Conservation (phyloP, 352 stramenopile genomes). For the Phytophthora pluvialis region DNA sequence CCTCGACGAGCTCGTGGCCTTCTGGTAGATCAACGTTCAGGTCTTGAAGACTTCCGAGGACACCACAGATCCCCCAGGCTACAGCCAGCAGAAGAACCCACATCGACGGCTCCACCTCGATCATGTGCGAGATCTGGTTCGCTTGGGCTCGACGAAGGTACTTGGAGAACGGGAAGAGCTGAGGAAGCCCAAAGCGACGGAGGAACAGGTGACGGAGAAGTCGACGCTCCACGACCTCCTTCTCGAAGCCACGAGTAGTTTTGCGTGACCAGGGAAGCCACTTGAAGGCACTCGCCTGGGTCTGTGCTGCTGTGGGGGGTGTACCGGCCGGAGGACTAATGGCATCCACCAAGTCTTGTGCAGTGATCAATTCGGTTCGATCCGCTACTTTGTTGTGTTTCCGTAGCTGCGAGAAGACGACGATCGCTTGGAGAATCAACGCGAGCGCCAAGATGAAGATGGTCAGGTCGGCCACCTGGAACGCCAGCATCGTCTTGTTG, state of each 20-base stretch:
- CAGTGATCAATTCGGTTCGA: constrained; percentile 52
- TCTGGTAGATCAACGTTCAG: constrained; percentile 26
- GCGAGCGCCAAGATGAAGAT: constrained; percentile 64
- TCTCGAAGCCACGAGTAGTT: constrained; percentile 1
- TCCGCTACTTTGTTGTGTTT: constrained; percentile 46
- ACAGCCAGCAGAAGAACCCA: constrained; percentile 62
- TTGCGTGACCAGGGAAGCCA: constrained; percentile 13
- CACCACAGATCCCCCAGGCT: constrained; percentile 47
- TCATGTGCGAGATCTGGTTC: constrained; percentile 83
- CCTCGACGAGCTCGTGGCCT: constrained; percentile 39
- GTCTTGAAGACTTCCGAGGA: constrained; percentile 16
- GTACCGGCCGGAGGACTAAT: constrained; percentile 18
- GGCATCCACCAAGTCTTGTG: constrained; percentile 44
- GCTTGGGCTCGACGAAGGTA: constrained; percentile 77
- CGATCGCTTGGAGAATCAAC: constrained; percentile 57
- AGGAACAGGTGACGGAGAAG: constrained; percentile 60
- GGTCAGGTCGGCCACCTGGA: constrained; percentile 60
- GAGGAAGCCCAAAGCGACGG: constrained; percentile 44
- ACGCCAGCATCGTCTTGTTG: constrained; percentile 49
- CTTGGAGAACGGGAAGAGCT: constrained; percentile 77
- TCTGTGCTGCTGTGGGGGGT: not conserved
- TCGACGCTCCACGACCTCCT: constrained; percentile 39
- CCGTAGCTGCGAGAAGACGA: constrained; percentile 54
- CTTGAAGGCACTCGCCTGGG: not conserved
- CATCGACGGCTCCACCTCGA: constrained; percentile 75